Base-by-base conservation (phyloP, 768 basidiomycete genomes). In the Suillus brevipes region DNA sequence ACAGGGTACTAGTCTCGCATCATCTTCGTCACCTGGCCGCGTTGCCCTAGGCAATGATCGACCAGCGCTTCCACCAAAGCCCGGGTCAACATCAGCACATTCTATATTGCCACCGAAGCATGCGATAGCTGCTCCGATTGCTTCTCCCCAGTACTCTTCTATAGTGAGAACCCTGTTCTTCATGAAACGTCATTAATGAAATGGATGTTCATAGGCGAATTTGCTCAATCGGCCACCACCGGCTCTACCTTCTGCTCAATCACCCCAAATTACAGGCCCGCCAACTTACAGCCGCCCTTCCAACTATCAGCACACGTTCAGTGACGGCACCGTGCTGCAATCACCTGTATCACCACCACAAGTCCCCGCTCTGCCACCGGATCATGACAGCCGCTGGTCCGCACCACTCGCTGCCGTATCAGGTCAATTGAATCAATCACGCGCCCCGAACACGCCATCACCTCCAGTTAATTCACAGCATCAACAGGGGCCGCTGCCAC, bases 21-120 rank as follows among this genome's bases (percentile, higher is more conserved):
- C 71, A 9, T n/a, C n/a, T n/a, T n/a, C n/a, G n/a, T n/a, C n/a
- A n/a, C 66, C 59, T 23, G 64, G 71, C 58, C 67, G 37, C 18
- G 55, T 71, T 50, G 68, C 53, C 53, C 10, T 13, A n/a, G 34
- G 10, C 34, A 20, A 67, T 59, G 78, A 73, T 70, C 80, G 70
- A 14, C 81, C 78, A n/a, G 76, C 75, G 65, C 72, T 78, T 57
- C 81, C 77, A 64, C 79, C 77, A 62, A 82, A 80, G 67, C 80
- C 80, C 61, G 67, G 66, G 59, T 60, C 70, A 37, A 37, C 37
- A 60, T 68, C 70, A 60, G 58, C 66, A 7, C 8, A 63, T 2
- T 59, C 65, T 12, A 20, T 49, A 61, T 18, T 64, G 12, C 43
- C 73, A 68, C 65, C 67, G 20, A 74, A 67, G 59, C 73, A 69